Percentiles rank a stretch among this genome's conserved stretches.
phyloP scores from a whole-genome alignment of 129 eudicot species.

The Escallonia rubra region DNA sequence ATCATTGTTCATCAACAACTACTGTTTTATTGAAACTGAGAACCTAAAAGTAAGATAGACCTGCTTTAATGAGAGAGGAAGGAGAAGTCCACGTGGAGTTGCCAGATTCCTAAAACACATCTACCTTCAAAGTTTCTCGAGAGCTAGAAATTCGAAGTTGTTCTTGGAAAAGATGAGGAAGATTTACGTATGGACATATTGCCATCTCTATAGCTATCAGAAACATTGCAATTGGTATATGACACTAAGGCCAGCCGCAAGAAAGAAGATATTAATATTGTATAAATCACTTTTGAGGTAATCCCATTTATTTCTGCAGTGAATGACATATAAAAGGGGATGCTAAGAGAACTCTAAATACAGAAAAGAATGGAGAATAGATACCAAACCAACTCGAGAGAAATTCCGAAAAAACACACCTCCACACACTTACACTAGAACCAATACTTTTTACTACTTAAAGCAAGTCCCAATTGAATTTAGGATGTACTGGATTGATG shows the following conservation, averaged over 20 bases:
- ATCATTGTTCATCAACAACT: constrained; percentile 1
- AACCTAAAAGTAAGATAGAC: constrained; percentile 10
- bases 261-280: background rate
- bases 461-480: constrained; percentile 62
- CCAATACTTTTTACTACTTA: constrained; percentile 16
- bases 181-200: no score
- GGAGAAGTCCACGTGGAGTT: background rate
- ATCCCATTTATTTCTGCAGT: constrained; percentile 34
- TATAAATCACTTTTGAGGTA: constrained; percentile 8
- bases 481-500: constrained; percentile 33
- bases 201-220: background rate
- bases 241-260: background rate
- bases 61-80: constrained; percentile 5
- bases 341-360: constrained; percentile 39
- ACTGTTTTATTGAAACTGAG: constrained; percentile 9
- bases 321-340: constrained; percentile 21
- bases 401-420: constrained; percentile 34
- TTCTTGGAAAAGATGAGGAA: no score
- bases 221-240: constrained; percentile 2
- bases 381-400: constrained; percentile 40
- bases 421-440: constrained; percentile 33
- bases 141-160: no score
- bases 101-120: background rate
- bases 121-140: background rate
- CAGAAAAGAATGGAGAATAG: constrained; percentile 64